Conservation (phyloP, 768 basidiomycete genomes). For the Rhodotorula kratochvilovae region DNA sequence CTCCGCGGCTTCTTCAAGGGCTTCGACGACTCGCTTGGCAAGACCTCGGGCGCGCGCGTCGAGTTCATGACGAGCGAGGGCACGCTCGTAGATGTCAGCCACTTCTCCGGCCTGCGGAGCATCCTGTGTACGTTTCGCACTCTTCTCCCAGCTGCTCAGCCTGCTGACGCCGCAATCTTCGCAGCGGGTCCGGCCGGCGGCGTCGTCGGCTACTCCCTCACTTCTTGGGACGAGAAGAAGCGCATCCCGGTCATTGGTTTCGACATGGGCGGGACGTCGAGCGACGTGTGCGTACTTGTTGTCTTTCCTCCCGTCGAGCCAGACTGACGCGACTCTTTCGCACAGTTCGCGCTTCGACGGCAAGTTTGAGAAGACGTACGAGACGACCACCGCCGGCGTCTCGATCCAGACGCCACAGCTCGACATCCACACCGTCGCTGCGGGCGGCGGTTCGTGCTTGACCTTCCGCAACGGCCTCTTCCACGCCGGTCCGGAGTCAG, state of each 20-base stretch:
- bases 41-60: slow-evolving; percentile 59
- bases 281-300: not conserved
- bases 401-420: slow-evolving; percentile 87
- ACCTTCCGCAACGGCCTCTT: slow-evolving; percentile 87
- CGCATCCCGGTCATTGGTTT: slow-evolving; percentile 50
- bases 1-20: slow-evolving; percentile 86
- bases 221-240: slow-evolving; percentile 68
- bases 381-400: slow-evolving; percentile 91
- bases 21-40: slow-evolving; percentile 56
- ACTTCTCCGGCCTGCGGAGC: slow-evolving; percentile 89
- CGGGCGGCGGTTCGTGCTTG: slow-evolving; percentile 86
- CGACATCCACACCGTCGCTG: slow-evolving; percentile 85
- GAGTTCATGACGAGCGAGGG: slow-evolving; percentile 97
- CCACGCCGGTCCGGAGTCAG: slow-evolving; percentile 83
- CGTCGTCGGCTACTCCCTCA: slow-evolving; percentile 89
- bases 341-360: slow-evolving; percentile 77
- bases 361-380: slow-evolving; percentile 84
- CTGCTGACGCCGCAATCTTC: too few relatives aligned
- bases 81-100: slow-evolving; percentile 68
- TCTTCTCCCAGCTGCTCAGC: not conserved
- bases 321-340: too few relatives aligned
- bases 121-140: slow-evolving; percentile 50
- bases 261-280: slow-evolving; percentile 62
- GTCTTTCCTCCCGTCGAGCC: not conserved
- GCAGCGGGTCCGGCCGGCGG: slow-evolving; percentile 70